Evolutionary conservation across 768 basidiomycete species (phyloP), one percentile per base, ranked within the genome.

Genomic region (Amanita rubescens): DNA sequence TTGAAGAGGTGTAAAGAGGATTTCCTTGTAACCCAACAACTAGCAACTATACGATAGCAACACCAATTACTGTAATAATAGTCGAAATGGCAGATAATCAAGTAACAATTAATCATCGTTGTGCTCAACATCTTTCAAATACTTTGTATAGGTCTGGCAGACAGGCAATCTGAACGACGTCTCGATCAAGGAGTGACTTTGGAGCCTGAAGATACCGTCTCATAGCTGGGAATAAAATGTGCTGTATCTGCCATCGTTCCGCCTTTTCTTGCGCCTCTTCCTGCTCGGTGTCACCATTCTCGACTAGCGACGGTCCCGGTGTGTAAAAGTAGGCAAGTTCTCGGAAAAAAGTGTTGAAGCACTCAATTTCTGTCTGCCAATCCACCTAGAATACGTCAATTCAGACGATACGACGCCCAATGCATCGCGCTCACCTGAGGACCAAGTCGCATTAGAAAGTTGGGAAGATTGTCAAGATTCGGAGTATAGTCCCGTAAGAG

Each of bases 271-370:
- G 71, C 5, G 67, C 68, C 33, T 68, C 63, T 25, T 71, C 68
- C 20, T 71, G 67, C 17, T 70, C 66, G 14, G 60, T 59, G 37
- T 57, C 59, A 14, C 49, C 48, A 15, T 54, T 48, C 1, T 49
- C 27, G 4, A 60, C 51, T 1, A 54, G 22, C 4, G 70, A 61
- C 0, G 80, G 80, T 37, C 83, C 80, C 1, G 92, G 89, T 0
- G 83, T 78, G 65, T 96, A 93, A 70, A 97, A 98, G 65, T 81
- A 90, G 2, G 94, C 92, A 6, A 99, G 74, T 66, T 99, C 96
- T 33, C 85, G 82, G 25, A 95, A 72, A 64, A 98, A 88, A 0
- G 82, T 78, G 17, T 80, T 77, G 63, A 99, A 97, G 63, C 96
- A 99, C 55, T 82, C 85, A 25, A 73, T 73, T 64, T 99, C 96